A percentile compares a stretch with the other conserved stretches of the same genome.
Evolutionary conservation across 371 early-diverging fungal species (phyloP).

Genomic region (Phascolomyces articulosus): DNA sequence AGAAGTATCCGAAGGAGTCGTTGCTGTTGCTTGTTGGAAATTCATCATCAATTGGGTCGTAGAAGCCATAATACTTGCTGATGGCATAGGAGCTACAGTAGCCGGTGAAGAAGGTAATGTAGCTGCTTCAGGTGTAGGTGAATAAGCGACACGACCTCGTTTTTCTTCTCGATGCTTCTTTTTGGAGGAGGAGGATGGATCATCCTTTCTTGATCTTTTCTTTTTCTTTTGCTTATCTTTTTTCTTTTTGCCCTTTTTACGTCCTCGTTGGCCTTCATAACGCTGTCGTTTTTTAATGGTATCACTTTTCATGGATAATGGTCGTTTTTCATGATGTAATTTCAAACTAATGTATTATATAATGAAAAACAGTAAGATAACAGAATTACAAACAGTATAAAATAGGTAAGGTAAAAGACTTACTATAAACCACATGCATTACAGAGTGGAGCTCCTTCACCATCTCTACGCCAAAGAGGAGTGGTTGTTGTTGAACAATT

Average conservation of each 20-base stretch:
- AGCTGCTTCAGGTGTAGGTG: constrained; percentile 12
- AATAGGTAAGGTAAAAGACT: constrained; percentile 27
- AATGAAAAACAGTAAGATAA: not conserved
- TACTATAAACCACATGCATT: constrained; percentile 97
- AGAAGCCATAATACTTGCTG: constrained; percentile 13
- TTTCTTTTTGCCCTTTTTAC: constrained; percentile 18
- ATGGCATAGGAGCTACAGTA: too few species aligned
- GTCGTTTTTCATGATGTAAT: constrained; percentile 85
- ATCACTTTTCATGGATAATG: constrained; percentile 78
- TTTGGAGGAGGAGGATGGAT: not conserved
- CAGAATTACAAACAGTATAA: constrained; percentile 11
- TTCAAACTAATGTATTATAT: too few species aligned
- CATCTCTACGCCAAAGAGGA: constrained; percentile 95
- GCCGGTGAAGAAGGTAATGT: not conserved
- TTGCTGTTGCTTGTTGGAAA: constrained; percentile 6
- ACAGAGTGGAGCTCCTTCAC: constrained; percentile 82
- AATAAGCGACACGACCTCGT: constrained; percentile 10
- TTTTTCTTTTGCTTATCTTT: constrained; percentile 19
- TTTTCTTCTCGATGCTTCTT: not conserved
- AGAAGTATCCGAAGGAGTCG: too few species aligned
- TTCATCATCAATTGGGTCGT: constrained; percentile 14
- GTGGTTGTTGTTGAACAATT: constrained; percentile 92
- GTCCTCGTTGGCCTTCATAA: constrained; percentile 54
- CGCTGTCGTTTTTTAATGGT: constrained; percentile 84
- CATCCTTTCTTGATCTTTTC: constrained; percentile 6